A percentile compares a stretch with the other conserved stretches of the same genome.
Evolutionary conservation across 2,329 filamentous ascomycete genomes (phyloP).

Genomic region (Exophiala viscosa): DNA sequence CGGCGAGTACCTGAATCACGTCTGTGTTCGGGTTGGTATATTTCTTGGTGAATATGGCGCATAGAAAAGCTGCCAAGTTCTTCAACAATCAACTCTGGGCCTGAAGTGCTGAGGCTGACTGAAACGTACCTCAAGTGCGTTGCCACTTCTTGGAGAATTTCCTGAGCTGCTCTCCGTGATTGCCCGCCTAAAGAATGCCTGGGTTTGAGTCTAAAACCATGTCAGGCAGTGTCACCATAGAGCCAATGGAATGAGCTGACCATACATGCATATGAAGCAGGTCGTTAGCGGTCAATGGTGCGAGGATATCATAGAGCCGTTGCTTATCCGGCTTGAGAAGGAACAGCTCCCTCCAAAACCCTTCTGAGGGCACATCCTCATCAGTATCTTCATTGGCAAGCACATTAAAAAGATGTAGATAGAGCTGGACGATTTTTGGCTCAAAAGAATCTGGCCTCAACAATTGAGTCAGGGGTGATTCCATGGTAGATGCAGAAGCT

Average conservation of each 20-base stretch:
- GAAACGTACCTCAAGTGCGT: conserved; percentile 72
- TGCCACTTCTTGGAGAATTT: conserved; percentile 62
- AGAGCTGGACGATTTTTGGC: conserved; percentile 88
- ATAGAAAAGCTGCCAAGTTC: conserved; percentile 87
- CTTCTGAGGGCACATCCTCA: conserved; percentile 68
- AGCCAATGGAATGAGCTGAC: conserved; percentile 6
- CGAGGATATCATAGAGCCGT: conserved; percentile 65
- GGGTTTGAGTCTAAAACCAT: conserved; percentile 57
- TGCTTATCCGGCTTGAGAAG: conserved; percentile 74
- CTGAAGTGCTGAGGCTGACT: neutral
- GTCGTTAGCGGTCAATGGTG: conserved; percentile 67
- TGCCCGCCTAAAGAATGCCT: conserved; percentile 72
- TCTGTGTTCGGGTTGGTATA: conserved; percentile 95
- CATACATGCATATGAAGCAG: conserved; percentile 68
- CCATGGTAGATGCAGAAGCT: conserved; percentile 8
- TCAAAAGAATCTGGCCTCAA: conserved; percentile 84
- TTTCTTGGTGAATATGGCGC: conserved; percentile 76
- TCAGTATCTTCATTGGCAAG: conserved; percentile 50
- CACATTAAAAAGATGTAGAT: conserved; percentile 73
- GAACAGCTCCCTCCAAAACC: conserved; percentile 97
- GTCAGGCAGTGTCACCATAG: conserved; percentile 19
- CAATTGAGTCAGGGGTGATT: conserved; percentile 88
- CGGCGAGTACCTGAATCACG: conserved; percentile 83
- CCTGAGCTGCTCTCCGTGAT: conserved; percentile 64
- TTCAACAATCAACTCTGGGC: conserved; percentile 48